phyloP scores from a whole-genome alignment of 768 basidiomycete species.

The Podaxis rugospora region DNA sequence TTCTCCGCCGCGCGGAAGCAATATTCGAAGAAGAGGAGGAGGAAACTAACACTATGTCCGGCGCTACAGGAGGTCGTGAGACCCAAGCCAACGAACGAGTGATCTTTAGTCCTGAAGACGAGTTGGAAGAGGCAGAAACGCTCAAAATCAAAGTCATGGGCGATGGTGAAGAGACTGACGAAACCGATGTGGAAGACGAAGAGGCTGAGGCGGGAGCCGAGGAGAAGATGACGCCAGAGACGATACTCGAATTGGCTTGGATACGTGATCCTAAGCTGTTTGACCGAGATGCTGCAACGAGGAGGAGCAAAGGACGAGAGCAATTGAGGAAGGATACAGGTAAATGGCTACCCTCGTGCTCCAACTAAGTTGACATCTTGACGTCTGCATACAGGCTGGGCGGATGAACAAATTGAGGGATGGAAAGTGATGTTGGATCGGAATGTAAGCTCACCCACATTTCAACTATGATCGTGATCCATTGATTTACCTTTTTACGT shows the following conservation, averaged over 20 bases:
- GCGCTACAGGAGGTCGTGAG: neutral
- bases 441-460: slow-evolving; percentile 51
- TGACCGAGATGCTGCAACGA: slow-evolving; percentile 67
- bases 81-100: neutral
- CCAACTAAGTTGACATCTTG: neutral
- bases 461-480: neutral
- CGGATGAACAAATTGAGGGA: slow-evolving; percentile 86
- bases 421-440: slow-evolving; percentile 89
- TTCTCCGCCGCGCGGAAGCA: slow-evolving; percentile 70
- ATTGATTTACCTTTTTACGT: neutral
- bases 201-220: slow-evolving; percentile 19
- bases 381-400: slow-evolving; percentile 46
- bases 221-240: slow-evolving; percentile 41
- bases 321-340: slow-evolving; percentile 71
- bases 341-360: slow-evolving; percentile 17
- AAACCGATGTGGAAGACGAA: slow-evolving; percentile 27
- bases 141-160: slow-evolving; percentile 43
- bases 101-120: slow-evolving; percentile 10
- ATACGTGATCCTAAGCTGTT: slow-evolving; percentile 72
- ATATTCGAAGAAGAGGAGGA: slow-evolving; percentile 62
- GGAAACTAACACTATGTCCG: slow-evolving; percentile 13
- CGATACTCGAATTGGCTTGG: slow-evolving; percentile 73
- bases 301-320: slow-evolving; percentile 61
- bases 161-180: slow-evolving; percentile 55
- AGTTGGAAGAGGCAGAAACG: slow-evolving; percentile 16